Percentiles rank a stretch among this genome's conserved stretches.
These are phyloP conservation scores for Pseudogymnoascus sp. DNA, from an alignment of 2,329 filamentous ascomycete genomes.

Conservation along the genomic window DNA sequence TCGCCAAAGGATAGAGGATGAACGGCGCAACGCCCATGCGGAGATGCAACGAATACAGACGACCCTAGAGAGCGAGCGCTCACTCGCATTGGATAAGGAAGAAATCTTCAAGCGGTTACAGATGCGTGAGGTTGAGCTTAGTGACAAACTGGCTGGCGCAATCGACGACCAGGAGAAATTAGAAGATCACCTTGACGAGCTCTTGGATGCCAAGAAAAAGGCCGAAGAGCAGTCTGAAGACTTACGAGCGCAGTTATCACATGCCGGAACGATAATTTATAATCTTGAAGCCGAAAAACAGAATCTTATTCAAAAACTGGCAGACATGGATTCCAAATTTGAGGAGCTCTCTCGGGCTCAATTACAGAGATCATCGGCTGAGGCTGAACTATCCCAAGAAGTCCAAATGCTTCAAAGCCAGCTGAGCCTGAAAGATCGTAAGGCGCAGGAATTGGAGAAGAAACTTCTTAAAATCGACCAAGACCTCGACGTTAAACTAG, in stretches of 20 bases:
- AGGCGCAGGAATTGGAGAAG: constrained; percentile 76
- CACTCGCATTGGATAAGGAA: constrained; percentile 94
- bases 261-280: constrained; percentile 80
- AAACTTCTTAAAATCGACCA: constrained; percentile 81
- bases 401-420: constrained; percentile 90
- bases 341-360: constrained; percentile 63
- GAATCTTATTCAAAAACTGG: constrained; percentile 59
- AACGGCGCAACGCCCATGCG: constrained; percentile 75
- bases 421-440: constrained; percentile 79
- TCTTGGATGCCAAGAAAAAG: constrained; percentile 82
- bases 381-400: constrained; percentile 72
- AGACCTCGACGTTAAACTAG: constrained; percentile 79
- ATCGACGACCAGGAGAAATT: constrained; percentile 90
- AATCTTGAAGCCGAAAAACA: constrained; percentile 82
- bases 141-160: constrained; percentile 85
- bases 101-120: constrained; percentile 98
- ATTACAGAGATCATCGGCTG: constrained; percentile 66
- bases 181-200: constrained; percentile 84
- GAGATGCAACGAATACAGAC: constrained; percentile 89
- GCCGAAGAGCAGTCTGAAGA: constrained; percentile 78
- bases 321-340: constrained; percentile 64
- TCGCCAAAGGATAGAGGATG: constrained; percentile 78
- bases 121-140: constrained; percentile 80
- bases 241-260: constrained; percentile 76
- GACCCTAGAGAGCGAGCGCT: constrained; percentile 88